Conservation (phyloP, 352 stramenopile genomes). For the Phytophthora pluvialis region DNA sequence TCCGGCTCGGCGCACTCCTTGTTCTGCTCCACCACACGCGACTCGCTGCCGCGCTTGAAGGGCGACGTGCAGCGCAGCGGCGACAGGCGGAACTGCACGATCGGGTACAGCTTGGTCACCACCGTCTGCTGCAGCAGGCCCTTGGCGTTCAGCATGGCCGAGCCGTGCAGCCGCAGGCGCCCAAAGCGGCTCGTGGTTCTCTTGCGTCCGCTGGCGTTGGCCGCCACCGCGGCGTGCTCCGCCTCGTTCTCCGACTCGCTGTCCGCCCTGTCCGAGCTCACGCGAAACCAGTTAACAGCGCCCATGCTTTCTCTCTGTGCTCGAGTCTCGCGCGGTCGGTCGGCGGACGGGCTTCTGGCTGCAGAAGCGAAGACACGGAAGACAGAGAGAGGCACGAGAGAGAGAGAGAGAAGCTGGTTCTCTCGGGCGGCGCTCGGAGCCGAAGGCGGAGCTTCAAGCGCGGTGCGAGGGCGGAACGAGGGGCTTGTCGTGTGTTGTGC, state of each 20-base stretch:
- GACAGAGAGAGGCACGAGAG: slow-evolving; percentile 31
- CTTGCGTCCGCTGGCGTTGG: slow-evolving; percentile 6
- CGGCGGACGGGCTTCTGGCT: not conserved
- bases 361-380: slow-evolving; percentile 18
- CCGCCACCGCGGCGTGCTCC: not conserved
- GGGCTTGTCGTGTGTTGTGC: slow-evolving; percentile 19
- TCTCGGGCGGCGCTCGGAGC: slow-evolving; percentile 14
- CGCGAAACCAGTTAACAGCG: slow-evolving; percentile 43
- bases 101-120: slow-evolving; percentile 53
- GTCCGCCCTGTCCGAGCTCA: slow-evolving; percentile 18
- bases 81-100: slow-evolving; percentile 46
- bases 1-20: slow-evolving; percentile 17
- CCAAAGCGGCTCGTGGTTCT: slow-evolving; percentile 34
- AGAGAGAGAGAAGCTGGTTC: not conserved
- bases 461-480: slow-evolving; percentile 10
- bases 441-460: slow-evolving; percentile 18
- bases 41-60: slow-evolving; percentile 33
- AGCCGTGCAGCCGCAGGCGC: slow-evolving; percentile 46
- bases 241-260: slow-evolving; percentile 6
- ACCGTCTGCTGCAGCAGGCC: slow-evolving; percentile 52
- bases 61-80: slow-evolving; percentile 39
- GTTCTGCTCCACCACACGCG: not conserved
- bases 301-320: slow-evolving; percentile 45
- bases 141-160: slow-evolving; percentile 52
- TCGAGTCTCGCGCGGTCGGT: slow-evolving; percentile 17